Evolutionary conservation across 768 basidiomycete genomes (phyloP), one percentile per base, ranked within the genome.

Genomic region (Suillus ampliporus): DNA sequence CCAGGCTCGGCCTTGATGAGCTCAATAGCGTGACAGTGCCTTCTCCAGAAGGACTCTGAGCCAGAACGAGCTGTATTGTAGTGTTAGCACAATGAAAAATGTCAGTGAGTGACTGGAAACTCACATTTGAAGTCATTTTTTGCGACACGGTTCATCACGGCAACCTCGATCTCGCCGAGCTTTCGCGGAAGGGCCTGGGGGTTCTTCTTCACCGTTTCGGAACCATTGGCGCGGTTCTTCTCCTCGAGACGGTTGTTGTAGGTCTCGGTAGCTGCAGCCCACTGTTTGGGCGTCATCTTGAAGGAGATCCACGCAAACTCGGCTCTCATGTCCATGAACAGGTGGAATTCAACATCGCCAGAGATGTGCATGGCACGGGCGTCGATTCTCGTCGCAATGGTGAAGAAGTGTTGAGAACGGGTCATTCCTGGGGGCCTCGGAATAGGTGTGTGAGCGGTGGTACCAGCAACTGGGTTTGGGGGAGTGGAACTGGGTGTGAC

Each of bases 291-390:
- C 2, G 64, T 67, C 67, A 69, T 71, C 21, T 63, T 57, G 50
- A 61, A 66, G 15, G 69, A 66, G 23, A 60, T 52, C 68, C 69
- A 67, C 31, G 59, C 38, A 48, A 63, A 54, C 28, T 69, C 61
- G 6, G 51, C 56, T 8, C 67, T 65, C 58, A 72, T 52, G 11
- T 71, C 64, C 62, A 69, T 69, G 60, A 72, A 72, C 10, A 66
- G 54, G 46, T 60, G 69, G 21, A 68, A 69, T 34, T 71, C 67
- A 2, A 14, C 40, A 6, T 58, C 58, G 11, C 52, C 47, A 37
- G 14, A 31, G 61, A 66, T 61, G 4, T 50, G 11, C 15, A 68
- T 40, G 15, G 67, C 60, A 7, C 28, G 38, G 11, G 61, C 44
- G 21, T 67, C 51, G 26, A 62, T 61, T 38, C 60, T 40, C 4